Evolutionary conservation across 305 asterid genomes (phyloP).

Genomic region (Solanum hybrid): DNA sequence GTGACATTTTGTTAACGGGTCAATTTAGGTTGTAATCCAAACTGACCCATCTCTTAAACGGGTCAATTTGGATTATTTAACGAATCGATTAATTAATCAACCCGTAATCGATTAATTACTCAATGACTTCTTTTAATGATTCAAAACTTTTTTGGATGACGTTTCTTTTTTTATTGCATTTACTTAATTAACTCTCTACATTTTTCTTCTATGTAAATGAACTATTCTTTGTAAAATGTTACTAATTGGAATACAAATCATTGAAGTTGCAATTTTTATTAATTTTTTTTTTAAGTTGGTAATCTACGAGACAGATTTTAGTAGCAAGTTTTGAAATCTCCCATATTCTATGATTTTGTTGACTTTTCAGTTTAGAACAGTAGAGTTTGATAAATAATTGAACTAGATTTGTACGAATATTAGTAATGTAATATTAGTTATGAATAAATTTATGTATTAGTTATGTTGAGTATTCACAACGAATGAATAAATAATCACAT

Average conservation of each 20-base stretch:
- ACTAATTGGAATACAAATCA: background rate
- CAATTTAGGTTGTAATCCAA: background rate
- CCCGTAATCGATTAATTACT: background rate
- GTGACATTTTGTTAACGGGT: background rate
- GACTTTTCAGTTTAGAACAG: background rate
- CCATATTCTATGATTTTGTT: background rate
- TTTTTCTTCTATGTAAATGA: background rate
- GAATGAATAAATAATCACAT: background rate
- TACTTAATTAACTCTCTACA: background rate
- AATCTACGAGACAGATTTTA: background rate
- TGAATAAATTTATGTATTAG: background rate
- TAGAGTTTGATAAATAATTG: background rate
- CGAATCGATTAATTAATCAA: background rate
- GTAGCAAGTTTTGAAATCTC: background rate
- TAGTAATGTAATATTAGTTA: background rate
- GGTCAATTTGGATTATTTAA: background rate
- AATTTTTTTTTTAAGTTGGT: background rate
- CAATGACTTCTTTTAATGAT: background rate
- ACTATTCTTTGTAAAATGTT: background rate
- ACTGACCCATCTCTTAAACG: background rate
- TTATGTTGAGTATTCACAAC: background rate
- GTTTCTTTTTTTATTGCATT: no score
- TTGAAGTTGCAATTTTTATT: background rate
- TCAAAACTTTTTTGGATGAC: background rate
- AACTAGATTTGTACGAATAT: background rate